Evolutionary conservation across 179 eudicot species (phyloP), one percentile per base, ranked within the genome.

Genomic region (Silene noctiflora): DNA sequence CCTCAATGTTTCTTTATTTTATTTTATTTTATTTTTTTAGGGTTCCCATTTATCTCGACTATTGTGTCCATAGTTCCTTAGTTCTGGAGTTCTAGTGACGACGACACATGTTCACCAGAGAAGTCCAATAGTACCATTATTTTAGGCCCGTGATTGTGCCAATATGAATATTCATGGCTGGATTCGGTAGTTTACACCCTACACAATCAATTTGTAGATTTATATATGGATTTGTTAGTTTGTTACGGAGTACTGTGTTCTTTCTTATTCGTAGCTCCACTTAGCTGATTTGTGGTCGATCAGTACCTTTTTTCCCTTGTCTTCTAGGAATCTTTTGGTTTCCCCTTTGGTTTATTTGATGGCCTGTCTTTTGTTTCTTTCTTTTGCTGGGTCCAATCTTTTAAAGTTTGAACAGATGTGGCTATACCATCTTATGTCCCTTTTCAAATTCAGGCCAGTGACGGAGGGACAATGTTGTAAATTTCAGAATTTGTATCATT

Each of bases 1-100:
- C 81, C 79, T 72, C 71, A 78, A 80, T 85, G 83, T 81, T 87
- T 83, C 78, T 87, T 87, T 83, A 73, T 82, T 82, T 74, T 76
- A 72, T 85, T 69, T 82, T 27, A 27, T 27, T 27, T 27, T 87
- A 81, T 79, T 87, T 87, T 84, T 73, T 84, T 74, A 39, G 69
- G 59, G 31, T 61, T 27, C 31, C 67, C 70, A 79, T 70, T 59
- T 44, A 59, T 71, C 31, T 20, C 71, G 66, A 20, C n/a, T 0
- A 7, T 16, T 61, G 71, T 24, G 33, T 67, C 67, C 13, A 46
- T 42, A 71, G 20, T 20, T 71, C 12, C 9, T 29, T 42, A 71
- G 20, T 20, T 71, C 7, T 8, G 68, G 62, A 82, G 75, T 59
- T 56, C 17, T 74, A 62, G 27, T 27, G 75, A 70, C 60, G n/a